phyloP scores from a whole-genome alignment of 768 basidiomycete species.

The Suillus subaureus region DNA sequence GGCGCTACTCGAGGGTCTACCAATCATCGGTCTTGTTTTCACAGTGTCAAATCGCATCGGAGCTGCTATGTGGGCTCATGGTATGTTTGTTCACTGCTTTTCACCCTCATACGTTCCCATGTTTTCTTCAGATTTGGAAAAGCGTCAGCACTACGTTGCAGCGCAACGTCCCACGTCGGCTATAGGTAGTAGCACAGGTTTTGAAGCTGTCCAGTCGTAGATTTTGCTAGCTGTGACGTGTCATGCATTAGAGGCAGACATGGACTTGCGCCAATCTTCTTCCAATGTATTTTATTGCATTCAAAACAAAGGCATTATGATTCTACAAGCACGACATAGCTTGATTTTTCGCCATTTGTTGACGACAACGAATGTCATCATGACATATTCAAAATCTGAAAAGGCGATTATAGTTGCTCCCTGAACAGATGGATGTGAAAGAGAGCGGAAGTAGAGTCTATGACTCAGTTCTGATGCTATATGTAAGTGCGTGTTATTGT shows the following conservation, averaged over 20 bases:
- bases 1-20: slow-evolving; percentile 78
- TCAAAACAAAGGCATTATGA: background rate
- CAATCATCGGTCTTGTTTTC: slow-evolving; percentile 80
- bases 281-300: background rate
- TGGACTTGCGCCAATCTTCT: background rate
- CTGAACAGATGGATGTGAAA: background rate
- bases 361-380: background rate
- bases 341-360: background rate
- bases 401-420: background rate
- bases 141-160: slow-evolving; percentile 51
- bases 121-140: slow-evolving; percentile 56
- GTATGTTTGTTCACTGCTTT: slow-evolving; percentile 36
- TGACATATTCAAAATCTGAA: background rate
- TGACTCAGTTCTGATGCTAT: background rate
- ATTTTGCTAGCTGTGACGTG: background rate
- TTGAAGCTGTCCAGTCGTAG: background rate
- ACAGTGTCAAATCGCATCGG: slow-evolving; percentile 87
- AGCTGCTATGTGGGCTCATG: slow-evolving; percentile 93
- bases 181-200: background rate
- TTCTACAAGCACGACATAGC: background rate
- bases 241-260: background rate
- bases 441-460: background rate
- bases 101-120: background rate
- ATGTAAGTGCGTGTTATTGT: background rate
- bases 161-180: slow-evolving; percentile 14